A percentile compares a stretch with the other conserved stretches of the same genome.
phyloP scores from a whole-genome alignment of 2,329 filamentous ascomycete genomes.

The Cladosporium sp. region DNA sequence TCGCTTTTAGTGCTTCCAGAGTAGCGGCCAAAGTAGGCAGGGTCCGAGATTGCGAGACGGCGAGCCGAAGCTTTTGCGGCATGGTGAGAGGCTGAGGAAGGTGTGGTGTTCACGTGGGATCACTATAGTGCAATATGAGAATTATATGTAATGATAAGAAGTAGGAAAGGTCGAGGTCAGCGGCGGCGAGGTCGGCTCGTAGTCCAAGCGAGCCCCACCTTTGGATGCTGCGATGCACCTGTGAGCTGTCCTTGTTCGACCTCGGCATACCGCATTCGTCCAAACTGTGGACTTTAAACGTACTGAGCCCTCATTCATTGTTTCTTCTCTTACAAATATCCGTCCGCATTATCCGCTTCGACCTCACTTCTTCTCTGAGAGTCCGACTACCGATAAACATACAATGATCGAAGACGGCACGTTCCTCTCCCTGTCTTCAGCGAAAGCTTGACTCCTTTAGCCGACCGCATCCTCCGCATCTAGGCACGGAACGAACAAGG shows the following conservation, averaged over 20 bases:
- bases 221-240: not conserved
- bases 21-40: conserved; percentile 52
- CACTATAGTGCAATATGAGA: not conserved
- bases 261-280: no score
- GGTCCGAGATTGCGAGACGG: conserved; percentile 46
- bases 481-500: not conserved
- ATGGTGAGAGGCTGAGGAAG: not conserved
- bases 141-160: not conserved
- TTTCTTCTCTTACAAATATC: not conserved
- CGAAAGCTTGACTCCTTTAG: conserved; percentile 5
- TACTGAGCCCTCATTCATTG: not conserved
- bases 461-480: not conserved
- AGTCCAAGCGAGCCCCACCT: conserved; percentile 3
- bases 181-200: not conserved
- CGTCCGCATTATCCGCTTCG: conserved; percentile 6
- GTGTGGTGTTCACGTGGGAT: not conserved
- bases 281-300: no score
- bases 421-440: not conserved
- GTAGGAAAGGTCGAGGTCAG: not conserved
- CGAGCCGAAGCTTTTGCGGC: conserved; percentile 41
- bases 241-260: not conserved
- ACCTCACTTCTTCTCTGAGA: conserved; percentile 1
- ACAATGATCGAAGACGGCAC: not conserved
- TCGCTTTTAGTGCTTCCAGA: conserved; percentile 58
- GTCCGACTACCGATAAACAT: not conserved